Evolutionary conservation across 2,329 filamentous ascomycete genomes (phyloP), one percentile per base, ranked within the genome.

Genomic region (Podosphaera aphanis): DNA sequence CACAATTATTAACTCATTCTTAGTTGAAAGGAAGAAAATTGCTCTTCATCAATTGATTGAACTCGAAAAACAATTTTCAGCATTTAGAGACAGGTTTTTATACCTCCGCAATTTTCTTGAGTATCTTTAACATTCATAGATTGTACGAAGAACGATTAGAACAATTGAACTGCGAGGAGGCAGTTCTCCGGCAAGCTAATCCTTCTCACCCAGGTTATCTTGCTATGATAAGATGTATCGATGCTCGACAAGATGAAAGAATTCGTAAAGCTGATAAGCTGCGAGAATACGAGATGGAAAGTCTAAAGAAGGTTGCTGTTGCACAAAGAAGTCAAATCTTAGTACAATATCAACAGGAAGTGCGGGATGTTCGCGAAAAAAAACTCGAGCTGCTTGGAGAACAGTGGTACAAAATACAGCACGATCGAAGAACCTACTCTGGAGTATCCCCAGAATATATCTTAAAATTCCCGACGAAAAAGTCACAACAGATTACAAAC

Each of bases 391-490:
- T 78, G 48, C 74, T 93, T 48, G 88, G 90, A 56, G 77, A 84
- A 60, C 78, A 90, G 52, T 93, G 88, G 71, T 93, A 93, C 62
- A 79, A 88, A 53, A 83, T 95, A 47, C 88, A 95, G 60, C 78
- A 83, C 53, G 84, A 93, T 57, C 76, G 90, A 48, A 77, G 86
- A 56, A 80, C 78, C 56, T 70, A 73, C 50, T 80, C 83, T 49
- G 79, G 83, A 55, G 78, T 80, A 49, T 74, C 86, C 51, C 77
- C 82, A 36, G 83, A 90, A 54, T 93, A 82, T 58, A 77, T 79
- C 47, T 73, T 92, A 53, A 74, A 79, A 46, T 92, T 92, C 58
- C 82, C 84, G 6, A 74, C 78, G 44, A 77, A 79, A 51, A 74
- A 77, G 49, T 72, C 77, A 23, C 79, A 86, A 55, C 83, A 88